A percentile compares a stretch with the other conserved stretches of the same genome.
phyloP scores from a whole-genome alignment of 306 rosid species.

The Dryas alaskensis region DNA sequence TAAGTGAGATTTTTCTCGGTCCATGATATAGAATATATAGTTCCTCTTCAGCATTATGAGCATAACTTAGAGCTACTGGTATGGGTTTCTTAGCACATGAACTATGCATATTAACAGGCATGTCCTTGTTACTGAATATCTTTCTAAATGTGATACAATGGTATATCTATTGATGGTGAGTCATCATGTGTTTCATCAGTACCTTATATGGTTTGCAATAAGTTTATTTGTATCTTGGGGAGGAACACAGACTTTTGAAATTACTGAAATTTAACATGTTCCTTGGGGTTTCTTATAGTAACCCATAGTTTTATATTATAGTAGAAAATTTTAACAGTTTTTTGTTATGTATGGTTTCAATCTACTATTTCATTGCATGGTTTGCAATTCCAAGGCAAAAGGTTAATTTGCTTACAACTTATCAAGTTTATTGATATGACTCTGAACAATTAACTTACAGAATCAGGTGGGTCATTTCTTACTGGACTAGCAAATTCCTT shows the following conservation, averaged over 20 bases:
- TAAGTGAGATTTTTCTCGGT: not conserved
- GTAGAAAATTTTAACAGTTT: not conserved
- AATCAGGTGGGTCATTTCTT: conserved; percentile 58
- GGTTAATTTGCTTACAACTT: not conserved
- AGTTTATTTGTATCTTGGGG: not conserved
- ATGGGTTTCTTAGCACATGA: not conserved
- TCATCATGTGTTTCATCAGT: too few relatives aligned
- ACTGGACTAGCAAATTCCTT: conserved; percentile 54
- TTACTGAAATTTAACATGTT: conserved; percentile 1
- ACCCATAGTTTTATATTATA: not conserved
- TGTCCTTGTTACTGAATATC: not conserved
- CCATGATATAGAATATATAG: not conserved
- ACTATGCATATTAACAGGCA: not conserved
- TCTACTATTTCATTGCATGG: not conserved
- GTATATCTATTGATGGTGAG: not conserved
- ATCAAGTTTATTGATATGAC: not conserved
- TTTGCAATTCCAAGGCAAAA: not conserved
- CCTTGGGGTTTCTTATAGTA: not conserved
- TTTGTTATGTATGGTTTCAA: not conserved
- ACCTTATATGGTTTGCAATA: too few relatives aligned
- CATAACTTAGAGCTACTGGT: conserved; percentile 1
- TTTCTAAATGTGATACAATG: not conserved
- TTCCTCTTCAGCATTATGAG: not conserved
- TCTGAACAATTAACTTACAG: conserved; percentile 8
- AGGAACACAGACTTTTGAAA: not conserved